These are phyloP conservation scores for Gastrolobium bilobum DNA, from an alignment of 306 rosid genomes.

Conservation along the genomic window DNA sequence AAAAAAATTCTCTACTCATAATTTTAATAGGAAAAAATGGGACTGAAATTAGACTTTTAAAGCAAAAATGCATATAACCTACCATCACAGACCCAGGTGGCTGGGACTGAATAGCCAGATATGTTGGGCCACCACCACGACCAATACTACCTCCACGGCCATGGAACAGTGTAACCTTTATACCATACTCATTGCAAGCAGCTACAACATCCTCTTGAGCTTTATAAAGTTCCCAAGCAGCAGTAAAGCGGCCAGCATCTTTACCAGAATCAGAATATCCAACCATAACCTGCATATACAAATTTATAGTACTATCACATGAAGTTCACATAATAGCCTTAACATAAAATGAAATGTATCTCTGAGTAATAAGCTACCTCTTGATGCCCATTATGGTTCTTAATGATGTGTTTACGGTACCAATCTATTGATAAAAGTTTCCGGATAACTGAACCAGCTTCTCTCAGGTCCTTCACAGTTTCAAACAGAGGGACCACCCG, in stretches of 20 bases:
- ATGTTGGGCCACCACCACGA: constrained; percentile 98
- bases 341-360: constrained; percentile 26
- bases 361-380: constrained; percentile 64
- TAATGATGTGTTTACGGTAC: constrained; percentile 81
- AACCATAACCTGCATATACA: constrained; percentile 85
- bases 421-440: constrained; percentile 87
- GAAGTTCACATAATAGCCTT: constrained; percentile 34
- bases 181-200: constrained; percentile 87
- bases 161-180: constrained; percentile 89
- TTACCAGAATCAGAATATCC: constrained; percentile 98
- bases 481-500: constrained; percentile 97
- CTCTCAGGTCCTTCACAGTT: constrained; percentile 93
- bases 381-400: constrained; percentile 86
- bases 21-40: neutral
- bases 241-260: constrained; percentile 97
- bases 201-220: constrained; percentile 98
- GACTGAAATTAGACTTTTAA: constrained; percentile 14
- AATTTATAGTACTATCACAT: constrained; percentile 37
- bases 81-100: constrained; percentile 99
- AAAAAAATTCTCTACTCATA: neutral
- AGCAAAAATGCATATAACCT: constrained; percentile 42
- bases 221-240: constrained; percentile 98
- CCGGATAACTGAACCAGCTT: constrained; percentile 87
- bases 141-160: constrained; percentile 99
- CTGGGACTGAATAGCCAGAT: constrained; percentile 97